Base-by-base conservation (phyloP, 2,329 filamentous ascomycete genomes). In the Tolypocladium nubicola region DNA sequence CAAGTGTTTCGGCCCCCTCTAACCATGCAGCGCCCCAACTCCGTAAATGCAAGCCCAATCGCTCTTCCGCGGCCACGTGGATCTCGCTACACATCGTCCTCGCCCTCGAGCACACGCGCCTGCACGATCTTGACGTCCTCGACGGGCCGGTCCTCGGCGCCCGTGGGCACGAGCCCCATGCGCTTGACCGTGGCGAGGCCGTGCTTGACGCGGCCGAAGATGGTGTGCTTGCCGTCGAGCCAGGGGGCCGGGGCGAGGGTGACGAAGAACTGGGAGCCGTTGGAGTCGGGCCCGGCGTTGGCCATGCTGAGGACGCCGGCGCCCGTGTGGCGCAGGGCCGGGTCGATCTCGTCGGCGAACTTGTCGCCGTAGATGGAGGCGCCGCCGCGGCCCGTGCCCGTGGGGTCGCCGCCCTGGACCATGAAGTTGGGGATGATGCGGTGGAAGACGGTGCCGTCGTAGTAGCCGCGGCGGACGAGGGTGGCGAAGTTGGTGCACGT, bases 271-370 rank as follows among this genome's bases (percentile, higher is more conserved):
- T 97, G 94, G 58, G 85, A 90, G 26, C 93, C 93, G 71, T 97
- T 97, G 40, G 93, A 96, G 71, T 97, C 85, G 10, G 90, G 89
- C 0, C 94, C 94, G 19, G 86, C 85, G 74, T 99, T 99, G 59
- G 94, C 94, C 94, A 99, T 99, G 74, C 86, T 91, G 65, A 99
- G 76, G n/a, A 97, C 80, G 1, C 93, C 93, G 4, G 93, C 92
- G 41, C 93, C 93, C 0, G 91, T 96, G 76, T 99, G 94, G 70
- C 93, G 94, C 56, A 99, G 77, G 5, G 77, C 76, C 2, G 84
- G 74, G 52, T 81, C 77, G 65, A 97, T 93, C 79, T 99, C 94
- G 75, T 99, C 94, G 60, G 87, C 90, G 71, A 97, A 97, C 70
- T 90, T 93, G 54, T 91, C 89, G 67, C 93, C 94, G 73, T 90